Conservation (phyloP, 148 eudicot genomes). For the Fagopyrum homotropicum region DNA sequence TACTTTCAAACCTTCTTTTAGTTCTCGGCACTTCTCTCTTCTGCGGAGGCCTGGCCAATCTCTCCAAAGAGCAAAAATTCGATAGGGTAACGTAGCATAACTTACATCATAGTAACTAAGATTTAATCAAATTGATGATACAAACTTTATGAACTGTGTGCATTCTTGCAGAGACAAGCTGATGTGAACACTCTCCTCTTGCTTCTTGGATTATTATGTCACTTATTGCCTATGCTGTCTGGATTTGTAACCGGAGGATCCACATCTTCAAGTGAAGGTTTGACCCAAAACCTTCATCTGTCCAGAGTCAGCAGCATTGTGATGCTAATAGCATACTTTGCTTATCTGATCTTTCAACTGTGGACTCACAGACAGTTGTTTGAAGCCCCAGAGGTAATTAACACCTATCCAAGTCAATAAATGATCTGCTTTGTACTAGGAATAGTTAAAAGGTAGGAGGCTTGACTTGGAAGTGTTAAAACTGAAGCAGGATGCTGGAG, state of each 20-base stretch:
- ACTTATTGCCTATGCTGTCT: slow-evolving; percentile 58
- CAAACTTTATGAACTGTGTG: not conserved
- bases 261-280: not conserved
- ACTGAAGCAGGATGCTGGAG: slow-evolving; percentile 33
- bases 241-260: not conserved
- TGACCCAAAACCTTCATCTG: slow-evolving; percentile 31
- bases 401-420: not conserved
- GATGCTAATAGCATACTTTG: slow-evolving; percentile 68
- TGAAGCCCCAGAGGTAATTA: slow-evolving; percentile 50
- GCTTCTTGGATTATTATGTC: slow-evolving; percentile 72
- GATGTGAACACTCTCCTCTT: slow-evolving; percentile 66
- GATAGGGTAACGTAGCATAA: slow-evolving; percentile 51
- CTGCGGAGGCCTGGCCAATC: slow-evolving; percentile 84
- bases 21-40: slow-evolving; percentile 90
- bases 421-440: not conserved
- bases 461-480: not conserved
- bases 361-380: slow-evolving; percentile 80
- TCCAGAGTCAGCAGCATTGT: slow-evolving; percentile 74
- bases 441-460: not conserved
- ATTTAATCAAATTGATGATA: not conserved
- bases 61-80: slow-evolving; percentile 57
- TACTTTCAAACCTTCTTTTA: slow-evolving; percentile 89
- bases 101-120: not conserved
- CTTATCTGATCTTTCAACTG: slow-evolving; percentile 73
- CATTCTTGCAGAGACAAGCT: slow-evolving; percentile 64